Base-by-base conservation (phyloP, 306 rosid genomes). In the Lathyrus oleraceus region DNA sequence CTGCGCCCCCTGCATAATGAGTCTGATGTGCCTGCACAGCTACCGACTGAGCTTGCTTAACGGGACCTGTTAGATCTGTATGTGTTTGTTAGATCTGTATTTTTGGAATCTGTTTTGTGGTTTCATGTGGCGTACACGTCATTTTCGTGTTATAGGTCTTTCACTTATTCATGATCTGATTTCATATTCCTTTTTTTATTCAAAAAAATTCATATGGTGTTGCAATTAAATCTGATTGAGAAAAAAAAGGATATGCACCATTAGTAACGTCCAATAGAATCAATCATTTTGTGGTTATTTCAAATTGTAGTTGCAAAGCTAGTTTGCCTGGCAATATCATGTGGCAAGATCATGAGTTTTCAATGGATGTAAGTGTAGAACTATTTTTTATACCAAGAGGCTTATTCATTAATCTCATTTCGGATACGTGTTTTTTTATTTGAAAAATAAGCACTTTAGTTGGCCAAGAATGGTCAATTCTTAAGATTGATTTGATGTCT, bases 61-160 rank as follows among this genome's bases (percentile, higher is more conserved):
- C 8, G 8, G 2, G 0, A 35, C 39, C 2, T 7, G 39, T 5
- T 57, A 44, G 62, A 14, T 59, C 38, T 70, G 65, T 56, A 52
- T 70, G 68, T 10, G 11, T 53, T 62, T 63, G 56, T 66, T 71
- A 74, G 92, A 83, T 87, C 89, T 63, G 81, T 70, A 44, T 74
- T 75, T 35, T 25, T 57, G 11, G 60, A 2, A 51, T 17, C 48
- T 72, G 59, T 63, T 68, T 5, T 35, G 1, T 9, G 30, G 45
- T 35, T 54, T 49, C 15, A 9, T 45, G 10, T 63, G 67, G 3
- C 2, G 19, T 8, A 17, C 10, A 7, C 5, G 1, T 35, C 15
- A 28, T 6, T 67, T 70, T 76, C 45, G 27, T 60, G 32, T 52
- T 73, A n/a, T 78, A 16, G 71, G 60, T 66, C 65, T 61, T 73